Evolutionary conservation across 1,284 basidiomycete species (phyloP).

Genomic region (Moniliella sp.): DNA sequence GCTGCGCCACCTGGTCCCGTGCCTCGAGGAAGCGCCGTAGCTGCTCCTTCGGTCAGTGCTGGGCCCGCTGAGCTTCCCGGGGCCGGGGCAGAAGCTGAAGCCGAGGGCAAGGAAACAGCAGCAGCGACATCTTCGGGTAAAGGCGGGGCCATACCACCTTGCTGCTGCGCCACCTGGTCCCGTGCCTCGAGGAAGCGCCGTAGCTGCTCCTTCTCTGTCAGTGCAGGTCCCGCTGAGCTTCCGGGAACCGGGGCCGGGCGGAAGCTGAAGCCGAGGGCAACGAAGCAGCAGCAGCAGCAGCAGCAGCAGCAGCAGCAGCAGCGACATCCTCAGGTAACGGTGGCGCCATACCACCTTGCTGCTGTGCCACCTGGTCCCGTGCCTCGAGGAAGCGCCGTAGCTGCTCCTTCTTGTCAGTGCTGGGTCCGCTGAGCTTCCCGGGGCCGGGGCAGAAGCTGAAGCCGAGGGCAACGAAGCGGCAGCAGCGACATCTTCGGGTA

Average conservation of each 20-base stretch:
- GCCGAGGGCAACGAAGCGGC: too few species aligned
- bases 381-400: conserved; percentile 3
- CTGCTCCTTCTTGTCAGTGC: conserved; percentile 2
- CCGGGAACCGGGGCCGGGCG: too few species aligned
- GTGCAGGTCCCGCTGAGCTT: too few species aligned
- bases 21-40: conserved; percentile 3
- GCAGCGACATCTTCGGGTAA: too few species aligned
- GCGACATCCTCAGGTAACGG: too few species aligned
- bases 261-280: too few species aligned
- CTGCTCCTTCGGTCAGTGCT: conserved; percentile 3
- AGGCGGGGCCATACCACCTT: too few species aligned
- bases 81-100: too few species aligned
- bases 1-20: conserved; percentile 2
- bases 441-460: neutral
- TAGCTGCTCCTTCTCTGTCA: conserved; percentile 4
- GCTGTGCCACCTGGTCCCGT: conserved; percentile 1
- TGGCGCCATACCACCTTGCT: conserved; percentile 3
- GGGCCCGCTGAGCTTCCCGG: too few species aligned
- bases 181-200: conserved; percentile 3
- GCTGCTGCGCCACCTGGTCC: conserved; percentile 2
- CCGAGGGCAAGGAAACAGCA: too few species aligned
- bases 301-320: neutral
- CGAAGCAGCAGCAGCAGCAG: neutral
- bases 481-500: too few species aligned
- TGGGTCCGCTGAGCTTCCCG: neutral